Evolutionary conservation across 768 basidiomycete genomes (phyloP).

Genomic region (Coprinopsis cinerea): DNA sequence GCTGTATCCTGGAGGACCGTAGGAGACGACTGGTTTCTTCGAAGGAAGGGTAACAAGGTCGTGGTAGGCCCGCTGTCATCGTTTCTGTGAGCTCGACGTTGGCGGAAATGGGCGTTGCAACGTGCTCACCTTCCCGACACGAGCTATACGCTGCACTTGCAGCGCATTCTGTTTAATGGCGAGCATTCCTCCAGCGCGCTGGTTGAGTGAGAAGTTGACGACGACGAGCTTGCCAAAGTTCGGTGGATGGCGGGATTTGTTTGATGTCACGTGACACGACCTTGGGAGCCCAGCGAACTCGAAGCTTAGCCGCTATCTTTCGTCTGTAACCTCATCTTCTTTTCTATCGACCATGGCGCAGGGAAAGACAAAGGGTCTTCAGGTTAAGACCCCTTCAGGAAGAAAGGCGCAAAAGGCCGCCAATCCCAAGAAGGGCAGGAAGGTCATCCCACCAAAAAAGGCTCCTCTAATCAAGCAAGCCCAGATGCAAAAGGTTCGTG

Average conservation of each 20-base stretch:
- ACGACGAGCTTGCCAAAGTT: constrained; percentile 23
- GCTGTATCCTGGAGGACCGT: constrained; percentile 80
- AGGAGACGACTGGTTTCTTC: constrained; percentile 62
- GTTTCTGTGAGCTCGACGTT: constrained; percentile 3
- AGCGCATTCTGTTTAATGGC: constrained; percentile 40
- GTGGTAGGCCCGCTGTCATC: constrained; percentile 61
- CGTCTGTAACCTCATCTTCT: neutral
- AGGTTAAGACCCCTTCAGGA: constrained; percentile 46
- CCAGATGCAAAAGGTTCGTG: constrained; percentile 66
- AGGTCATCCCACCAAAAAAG: constrained; percentile 81
- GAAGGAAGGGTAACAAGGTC: constrained; percentile 60
- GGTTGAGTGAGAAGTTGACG: constrained; percentile 16
- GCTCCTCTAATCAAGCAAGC: constrained; percentile 64
- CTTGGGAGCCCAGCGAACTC: constrained; percentile 10
- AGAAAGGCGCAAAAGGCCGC: constrained; percentile 63
- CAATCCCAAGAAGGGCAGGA: constrained; percentile 73
- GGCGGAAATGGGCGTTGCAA: neutral
- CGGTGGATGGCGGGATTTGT: constrained; percentile 37
- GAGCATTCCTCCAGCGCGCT: constrained; percentile 31
- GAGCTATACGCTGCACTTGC: constrained; percentile 48
- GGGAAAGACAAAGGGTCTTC: constrained; percentile 78
- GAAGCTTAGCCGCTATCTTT: constrained; percentile 1
- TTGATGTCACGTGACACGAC: constrained; percentile 27
- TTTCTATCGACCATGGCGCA: constrained; percentile 58
- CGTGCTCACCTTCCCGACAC: constrained; percentile 39